Base-by-base conservation (phyloP, 2,329 filamentous ascomycete genomes). In the Fusarium bulbicola region DNA sequence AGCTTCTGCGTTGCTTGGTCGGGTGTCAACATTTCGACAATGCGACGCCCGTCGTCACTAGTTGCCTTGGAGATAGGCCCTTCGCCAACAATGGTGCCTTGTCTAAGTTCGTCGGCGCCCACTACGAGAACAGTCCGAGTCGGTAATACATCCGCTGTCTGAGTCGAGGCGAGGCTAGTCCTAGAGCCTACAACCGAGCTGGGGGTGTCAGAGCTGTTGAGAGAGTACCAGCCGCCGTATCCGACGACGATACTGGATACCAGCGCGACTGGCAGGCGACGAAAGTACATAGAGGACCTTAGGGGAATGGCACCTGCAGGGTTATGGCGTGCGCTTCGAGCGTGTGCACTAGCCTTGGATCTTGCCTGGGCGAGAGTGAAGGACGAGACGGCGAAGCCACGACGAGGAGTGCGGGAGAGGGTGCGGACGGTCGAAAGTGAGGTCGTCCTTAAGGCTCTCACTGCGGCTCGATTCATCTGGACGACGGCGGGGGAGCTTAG, bases 1-100 rank as follows among this genome's bases (percentile, higher is more conserved):
- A 99, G 85, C 85, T 95, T 97, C 78, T 94, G 90, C 20, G 95
- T 97, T 30, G 94, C 95, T 86, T 99, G 95, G 66, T 98, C 95
- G 2, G 95, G 93, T 16, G 93, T 97, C 82, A 99, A 86, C 95
- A 99, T 99, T 85, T 98, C 95, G 67, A 99, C 86, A 39, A 98
- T 92, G 79, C 93, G 94, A 73, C 92, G 90, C 36, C 95, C 94
- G 81, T 92, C 92, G 80, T 94, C 92, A 83, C 95, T 93, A 7
- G 92, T 94, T 77, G 93, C 89, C 84, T 99, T 99, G 50, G 93
- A 93, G 68, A 99, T 90, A 26, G 95, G 95, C 12, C 91, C 93
- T 78, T 97, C 93, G 66, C 93, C 94, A 24, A 94, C 91, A 71
- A 98, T 92, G 14, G 93, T 93, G 30, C 93, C 93, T 16, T 95